Percentiles rank a stretch among this genome's conserved stretches.
These are phyloP conservation scores for Pyrenochaeta sp. DNA, from an alignment of 2,329 filamentous ascomycete species.

Conservation along the genomic window DNA sequence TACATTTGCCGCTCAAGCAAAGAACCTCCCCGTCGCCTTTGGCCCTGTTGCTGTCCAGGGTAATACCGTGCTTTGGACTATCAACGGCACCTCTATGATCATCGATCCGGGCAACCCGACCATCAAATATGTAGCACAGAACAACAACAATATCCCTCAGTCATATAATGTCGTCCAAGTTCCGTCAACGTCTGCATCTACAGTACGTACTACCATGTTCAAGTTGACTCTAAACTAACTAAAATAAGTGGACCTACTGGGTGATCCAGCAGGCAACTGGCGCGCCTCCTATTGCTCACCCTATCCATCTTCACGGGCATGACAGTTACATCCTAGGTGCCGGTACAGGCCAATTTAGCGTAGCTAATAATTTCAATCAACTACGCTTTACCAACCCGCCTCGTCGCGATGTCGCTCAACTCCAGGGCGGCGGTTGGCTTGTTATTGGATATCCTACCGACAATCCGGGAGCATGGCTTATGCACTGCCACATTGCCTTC, in stretches of 20 bases:
- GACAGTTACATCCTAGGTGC: slow-evolving; percentile 33
- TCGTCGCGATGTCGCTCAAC: slow-evolving; percentile 45
- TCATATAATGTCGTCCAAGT: slow-evolving; percentile 55
- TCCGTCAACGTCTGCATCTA: slow-evolving; percentile 31
- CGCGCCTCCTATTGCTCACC: slow-evolving; percentile 47
- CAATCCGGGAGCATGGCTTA: slow-evolving; percentile 58
- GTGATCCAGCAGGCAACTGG: slow-evolving; percentile 54
- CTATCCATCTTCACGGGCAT: slow-evolving; percentile 42
- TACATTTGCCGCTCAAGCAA: slow-evolving; percentile 34
- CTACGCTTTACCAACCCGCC: slow-evolving; percentile 48
- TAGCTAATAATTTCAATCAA: slow-evolving; percentile 17
- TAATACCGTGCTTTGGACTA: slow-evolving; percentile 42
- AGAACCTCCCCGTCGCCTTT: slow-evolving; percentile 39
- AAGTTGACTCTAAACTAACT: background rate
- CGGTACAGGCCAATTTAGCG: slow-evolving; percentile 44
- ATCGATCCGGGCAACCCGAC: slow-evolving; percentile 61
- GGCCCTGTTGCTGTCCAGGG: slow-evolving; percentile 38
- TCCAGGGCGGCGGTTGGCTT: slow-evolving; percentile 49
- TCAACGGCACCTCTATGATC: slow-evolving; percentile 57
- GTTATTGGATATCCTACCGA: slow-evolving; percentile 61
- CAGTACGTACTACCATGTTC: background rate
- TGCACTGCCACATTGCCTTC: slow-evolving; percentile 42
- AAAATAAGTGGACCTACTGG: slow-evolving; percentile 55
- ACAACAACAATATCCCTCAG: slow-evolving; percentile 51
- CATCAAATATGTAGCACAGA: slow-evolving; percentile 52